Evolutionary conservation across 2,329 filamentous ascomycete species (phyloP), one percentile per base, ranked within the genome.

Genomic region (Zelopaecilomyces penicillatus): DNA sequence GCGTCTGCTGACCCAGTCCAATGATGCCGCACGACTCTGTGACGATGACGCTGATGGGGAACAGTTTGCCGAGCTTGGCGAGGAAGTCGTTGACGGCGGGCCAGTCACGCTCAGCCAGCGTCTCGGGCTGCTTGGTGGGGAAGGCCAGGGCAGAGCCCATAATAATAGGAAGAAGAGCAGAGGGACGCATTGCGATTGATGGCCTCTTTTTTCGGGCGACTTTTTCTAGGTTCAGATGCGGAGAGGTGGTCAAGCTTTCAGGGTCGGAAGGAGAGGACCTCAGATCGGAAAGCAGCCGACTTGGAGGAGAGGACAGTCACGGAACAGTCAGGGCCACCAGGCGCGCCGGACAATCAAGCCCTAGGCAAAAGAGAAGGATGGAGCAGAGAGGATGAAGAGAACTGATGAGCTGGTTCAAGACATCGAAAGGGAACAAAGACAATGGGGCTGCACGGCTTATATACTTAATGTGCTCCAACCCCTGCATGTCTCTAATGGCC

Each of bases 21-120:
- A 57, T 49, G 2, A 44, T 9, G 2, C 30, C 41, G 34, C 55
- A 57, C 5, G 45, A 44, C 19, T 48, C 49, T 4, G 41, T 30
- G 9, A 55, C 34, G 10, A 45, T 29, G 7, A 51, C 30, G 9
- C 44, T 35, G 7, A 49, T 44, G 2, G 53, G 53, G 30, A 55
- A 52, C 26, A 49, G n/a, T 5, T 47, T n/a, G 12, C 26, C 30
- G 11, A 52, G 30, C 11, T 44, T 37, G 12, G 44, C 27, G 11
- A 52, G 37, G 10, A 52, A 51, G 0, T 31, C 30, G n/a, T 49
- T 50, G 35, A 52, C 30, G 6, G 46, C 3, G 2, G 46, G 46
- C 46, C 43, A 48, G 37, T n/a, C 40, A n/a, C 46, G 43, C 3
- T 26, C 32, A 19, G 1, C 29, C 6, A 33, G 1, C 8, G 44